Evolutionary conservation across 805 yeast genomes (phyloP), one percentile per base, ranked within the genome.

Genomic region (Candida ulmi): DNA sequence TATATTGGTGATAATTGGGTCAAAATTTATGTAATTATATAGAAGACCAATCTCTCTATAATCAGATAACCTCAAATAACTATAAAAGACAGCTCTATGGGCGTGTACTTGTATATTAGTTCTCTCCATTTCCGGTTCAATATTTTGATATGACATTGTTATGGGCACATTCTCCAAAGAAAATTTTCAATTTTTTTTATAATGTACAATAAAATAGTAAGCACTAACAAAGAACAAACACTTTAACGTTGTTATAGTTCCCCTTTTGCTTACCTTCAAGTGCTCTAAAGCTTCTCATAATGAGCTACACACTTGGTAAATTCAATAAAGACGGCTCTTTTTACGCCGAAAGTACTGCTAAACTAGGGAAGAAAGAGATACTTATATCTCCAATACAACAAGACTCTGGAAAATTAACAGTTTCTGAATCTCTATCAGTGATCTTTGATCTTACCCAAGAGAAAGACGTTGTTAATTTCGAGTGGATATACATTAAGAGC

Each of bases 281-380:
- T 26, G 28, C 15, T 26, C 28, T 5, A 8, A 5, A 11, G 12
- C 9, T 28, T 8, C 12, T 28, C n/a, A 28, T 12, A 23, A 36
- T 36, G 42, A 34, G 40, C 25, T 36, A 16, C 17, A 23, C 37
- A 23, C 11, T 18, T 5, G 52, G 49, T 17, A 44, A 39, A 13
- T 46, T 65, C 30, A 69, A 65, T 40, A 42, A 53, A 26, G 44
- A 57, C 9, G 61, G 63, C 18, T 35, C 53, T 8, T 63, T 52
- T 41, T 57, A 57, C 39, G 72, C 75, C 35, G 62, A 63, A 36
- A 50, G 66, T 15, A 59, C 68, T 5, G 61, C 71, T 24, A 69
- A 71, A 35, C 62, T 62, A 15, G 73, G 74, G 29, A 58, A 71
- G 40, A 69, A 63, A 37, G 76, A 74, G 54, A 62, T 74, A 16